These are phyloP conservation scores for Fusarium sarcochroum DNA, from an alignment of 2,329 filamentous ascomycete species.

Conservation along the genomic window DNA sequence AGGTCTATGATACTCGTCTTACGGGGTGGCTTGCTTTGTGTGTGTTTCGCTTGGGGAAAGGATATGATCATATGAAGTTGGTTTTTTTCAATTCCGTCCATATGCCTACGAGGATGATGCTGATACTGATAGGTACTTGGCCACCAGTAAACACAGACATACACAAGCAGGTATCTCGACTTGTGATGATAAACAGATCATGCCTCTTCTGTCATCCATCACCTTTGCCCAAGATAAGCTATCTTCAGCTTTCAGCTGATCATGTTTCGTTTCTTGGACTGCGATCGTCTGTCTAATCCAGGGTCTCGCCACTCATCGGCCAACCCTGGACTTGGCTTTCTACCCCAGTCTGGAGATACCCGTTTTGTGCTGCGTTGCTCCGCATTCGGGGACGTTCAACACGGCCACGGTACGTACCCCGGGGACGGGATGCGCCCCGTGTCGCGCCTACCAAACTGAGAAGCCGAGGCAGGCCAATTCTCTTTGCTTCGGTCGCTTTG, in stretches of 20 bases:
- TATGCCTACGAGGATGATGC: neutral
- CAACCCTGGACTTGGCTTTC: conserved; percentile 24
- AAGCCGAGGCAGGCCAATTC: conserved; percentile 45
- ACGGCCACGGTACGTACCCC: conserved; percentile 40
- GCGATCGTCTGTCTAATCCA: neutral
- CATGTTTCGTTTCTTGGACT: conserved; percentile 22
- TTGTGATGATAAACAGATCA: neutral
- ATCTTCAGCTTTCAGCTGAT: conserved; percentile 12
- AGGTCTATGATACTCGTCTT: conserved; percentile 6
- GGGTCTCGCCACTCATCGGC: conserved; percentile 14
- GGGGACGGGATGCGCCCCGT: conserved; percentile 21
- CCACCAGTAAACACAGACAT: neutral
- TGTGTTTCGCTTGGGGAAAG: conserved; percentile 4
- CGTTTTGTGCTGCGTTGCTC: conserved; percentile 4
- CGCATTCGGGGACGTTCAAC: conserved; percentile 16
- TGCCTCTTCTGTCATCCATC: neutral
- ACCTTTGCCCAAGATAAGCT: conserved; percentile 3
- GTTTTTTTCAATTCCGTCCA: neutral
- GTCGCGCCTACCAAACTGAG: conserved; percentile 24
- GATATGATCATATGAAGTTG: neutral
- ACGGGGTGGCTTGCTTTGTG: conserved; percentile 5
- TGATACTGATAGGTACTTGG: neutral
- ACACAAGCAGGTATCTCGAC: neutral
- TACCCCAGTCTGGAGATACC: conserved; percentile 37
- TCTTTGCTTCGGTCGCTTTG: conserved; percentile 34